phyloP scores from a whole-genome alignment of 331 rosid genomes.

The Malus hybrid region DNA sequence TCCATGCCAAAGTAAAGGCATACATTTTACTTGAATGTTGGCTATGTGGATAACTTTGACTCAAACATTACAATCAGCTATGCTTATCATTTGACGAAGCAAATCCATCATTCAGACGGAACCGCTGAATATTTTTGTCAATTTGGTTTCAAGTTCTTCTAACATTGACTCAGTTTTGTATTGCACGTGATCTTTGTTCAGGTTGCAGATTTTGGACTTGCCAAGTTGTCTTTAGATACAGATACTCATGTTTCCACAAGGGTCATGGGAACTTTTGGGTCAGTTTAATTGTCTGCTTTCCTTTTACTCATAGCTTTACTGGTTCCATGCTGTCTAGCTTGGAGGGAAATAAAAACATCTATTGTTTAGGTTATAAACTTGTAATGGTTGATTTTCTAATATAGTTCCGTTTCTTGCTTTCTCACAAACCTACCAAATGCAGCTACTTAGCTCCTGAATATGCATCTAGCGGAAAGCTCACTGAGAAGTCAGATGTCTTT shows the following conservation, averaged over 20 bases:
- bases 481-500: slow-evolving; percentile 48
- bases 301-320: not conserved
- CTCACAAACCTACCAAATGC: slow-evolving; percentile 1
- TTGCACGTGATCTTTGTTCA: slow-evolving; percentile 6
- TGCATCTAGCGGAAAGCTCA: slow-evolving; percentile 42
- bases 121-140: not conserved
- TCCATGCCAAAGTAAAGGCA: not conserved
- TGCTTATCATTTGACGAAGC: not conserved
- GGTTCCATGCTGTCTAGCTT: not conserved
- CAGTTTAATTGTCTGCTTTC: not conserved
- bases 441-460: slow-evolving; percentile 51
- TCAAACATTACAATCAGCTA: not conserved
- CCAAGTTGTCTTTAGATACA: slow-evolving; percentile 31
- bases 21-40: not conserved
- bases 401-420: not conserved
- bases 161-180: not conserved
- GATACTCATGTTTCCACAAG: slow-evolving; percentile 50
- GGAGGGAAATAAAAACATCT: not conserved
- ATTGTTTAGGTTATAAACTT: too few relatives aligned
- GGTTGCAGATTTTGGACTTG: slow-evolving; percentile 57
- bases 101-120: not conserved
- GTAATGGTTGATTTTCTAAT: not conserved
- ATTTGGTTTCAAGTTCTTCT: not conserved
- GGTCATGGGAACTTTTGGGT: slow-evolving; percentile 55
- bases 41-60: not conserved